Percentiles rank a stretch among this genome's conserved stretches.
phyloP scores from a whole-genome alignment of 768 basidiomycete genomes.

The Naganishia vishniacii region DNA sequence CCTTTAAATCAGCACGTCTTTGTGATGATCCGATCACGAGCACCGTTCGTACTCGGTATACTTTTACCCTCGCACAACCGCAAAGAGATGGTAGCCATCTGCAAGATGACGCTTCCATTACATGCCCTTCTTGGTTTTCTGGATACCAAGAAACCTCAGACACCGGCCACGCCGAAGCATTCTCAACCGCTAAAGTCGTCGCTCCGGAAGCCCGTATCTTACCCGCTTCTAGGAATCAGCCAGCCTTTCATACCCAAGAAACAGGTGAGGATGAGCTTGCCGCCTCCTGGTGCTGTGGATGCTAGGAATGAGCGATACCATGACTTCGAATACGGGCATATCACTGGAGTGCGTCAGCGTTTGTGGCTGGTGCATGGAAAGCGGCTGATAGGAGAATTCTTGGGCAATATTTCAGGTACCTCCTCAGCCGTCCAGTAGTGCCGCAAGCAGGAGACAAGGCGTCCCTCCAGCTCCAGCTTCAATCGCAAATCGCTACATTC shows the following conservation, averaged over 20 bases:
- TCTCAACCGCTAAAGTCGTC: background rate
- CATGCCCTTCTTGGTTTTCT: background rate
- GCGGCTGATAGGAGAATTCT: background rate
- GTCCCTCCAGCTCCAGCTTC: background rate
- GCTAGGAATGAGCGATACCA: background rate
- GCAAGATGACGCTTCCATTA: background rate
- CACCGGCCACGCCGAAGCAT: background rate
- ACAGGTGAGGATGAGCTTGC: conserved; percentile 2
- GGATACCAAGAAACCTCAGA: background rate
- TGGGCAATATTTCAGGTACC: background rate
- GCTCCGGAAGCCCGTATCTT: background rate
- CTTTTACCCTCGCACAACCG: too few species aligned
- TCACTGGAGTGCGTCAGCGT: background rate
- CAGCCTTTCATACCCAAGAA: background rate
- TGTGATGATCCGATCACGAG: too few species aligned
- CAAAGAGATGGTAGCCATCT: too few species aligned
- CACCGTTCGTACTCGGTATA: too few species aligned
- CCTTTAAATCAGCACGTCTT: background rate
- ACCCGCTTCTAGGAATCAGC: background rate
- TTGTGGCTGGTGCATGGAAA: background rate
- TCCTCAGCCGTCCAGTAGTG: too few species aligned
- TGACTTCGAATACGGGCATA: conserved; percentile 1
- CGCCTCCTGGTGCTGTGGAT: background rate
- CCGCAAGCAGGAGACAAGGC: too few species aligned
- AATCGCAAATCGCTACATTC: background rate